Base-by-base conservation (phyloP, 2,329 filamentous ascomycete genomes). In the Pestalotiopsis sp. region DNA sequence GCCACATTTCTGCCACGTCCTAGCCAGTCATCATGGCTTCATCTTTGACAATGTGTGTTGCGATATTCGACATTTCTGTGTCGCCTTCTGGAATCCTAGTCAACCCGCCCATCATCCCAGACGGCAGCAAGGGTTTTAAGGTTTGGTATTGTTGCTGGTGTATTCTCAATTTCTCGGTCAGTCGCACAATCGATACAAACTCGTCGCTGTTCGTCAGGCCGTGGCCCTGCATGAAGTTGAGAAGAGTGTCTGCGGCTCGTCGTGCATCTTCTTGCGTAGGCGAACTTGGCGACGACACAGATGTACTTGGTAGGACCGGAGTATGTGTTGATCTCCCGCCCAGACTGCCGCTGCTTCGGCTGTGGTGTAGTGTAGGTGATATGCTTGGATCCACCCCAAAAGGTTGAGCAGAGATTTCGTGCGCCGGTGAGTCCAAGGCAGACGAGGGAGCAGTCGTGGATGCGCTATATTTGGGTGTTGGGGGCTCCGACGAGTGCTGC, bases 181-280 rank as follows among this genome's bases (percentile, higher is more conserved):
- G 82, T 76, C 94, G 93, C 20, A 93, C 85, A 61, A 98, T 89
- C 3, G 89, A 88, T 71, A 92, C 79, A 77, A 91, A 94, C 70
- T 98, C 94, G 73, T 88, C 87, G 60, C 93, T 88, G 75, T 96
- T 92, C 17, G 92, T 88, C 39, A 94, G 87, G 1, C 89, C 91
- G 24, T 79, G 82, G 69, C 90, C 89, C 73, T 93, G 88, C 77
- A 98, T 92, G 76, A 95, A 97, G 69, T 82, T 91, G 77, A 97
- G 87, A 22, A 98, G 88, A 2, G 94, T 90, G 74, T 95, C 91
- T 4, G 97, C 86, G 1, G 94, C 95, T 64, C 89, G 87, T 52
- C 92, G 88, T 3, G 94, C 94, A 78, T 98, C 94, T 73, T 98
- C 94, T 72, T 94, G 92, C 0, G 91, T 94, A 0, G 92, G 92